Percentiles rank a stretch among this genome's conserved stretches.
Evolutionary conservation across 2,329 filamentous ascomycete species (phyloP).

Genomic region (Aspergillus spinulosporus): DNA sequence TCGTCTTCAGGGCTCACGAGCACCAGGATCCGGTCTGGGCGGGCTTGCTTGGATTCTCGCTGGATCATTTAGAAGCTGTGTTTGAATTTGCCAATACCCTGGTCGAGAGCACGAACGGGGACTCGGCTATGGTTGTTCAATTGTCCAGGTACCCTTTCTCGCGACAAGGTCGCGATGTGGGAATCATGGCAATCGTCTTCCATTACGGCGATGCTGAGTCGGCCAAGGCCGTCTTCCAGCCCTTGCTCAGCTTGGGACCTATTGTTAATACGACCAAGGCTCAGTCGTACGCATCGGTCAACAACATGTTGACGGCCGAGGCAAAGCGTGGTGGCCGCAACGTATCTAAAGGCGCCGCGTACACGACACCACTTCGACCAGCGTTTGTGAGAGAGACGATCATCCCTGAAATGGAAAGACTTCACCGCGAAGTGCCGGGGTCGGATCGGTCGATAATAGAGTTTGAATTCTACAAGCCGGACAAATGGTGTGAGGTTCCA

Average conservation of each 20-base stretch:
- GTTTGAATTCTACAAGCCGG: slow-evolving; percentile 18
- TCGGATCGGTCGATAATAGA: slow-evolving; percentile 8
- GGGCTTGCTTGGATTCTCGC: slow-evolving; percentile 29
- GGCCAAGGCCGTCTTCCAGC: slow-evolving; percentile 12
- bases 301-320: slow-evolving; percentile 10
- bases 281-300: slow-evolving; percentile 15
- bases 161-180: not conserved
- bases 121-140: slow-evolving; percentile 14
- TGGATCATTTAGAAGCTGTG: slow-evolving; percentile 26
- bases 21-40: slow-evolving; percentile 38
- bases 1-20: slow-evolving; percentile 37
- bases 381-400: slow-evolving; percentile 3
- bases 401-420: not conserved
- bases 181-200: slow-evolving; percentile 13
- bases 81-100: slow-evolving; percentile 20
- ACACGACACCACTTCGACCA: slow-evolving; percentile 11
- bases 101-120: slow-evolving; percentile 8
- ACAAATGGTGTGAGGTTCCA: slow-evolving; percentile 13
- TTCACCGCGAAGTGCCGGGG: not conserved
- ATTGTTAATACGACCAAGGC: slow-evolving; percentile 3
- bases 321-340: slow-evolving; percentile 3
- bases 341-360: slow-evolving; percentile 4
- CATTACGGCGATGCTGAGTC: slow-evolving; percentile 13
- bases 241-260: slow-evolving; percentile 6
- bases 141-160: slow-evolving; percentile 1